Conservation (phyloP, 306 rosid species). For the Fragaria nilgerrensis region DNA sequence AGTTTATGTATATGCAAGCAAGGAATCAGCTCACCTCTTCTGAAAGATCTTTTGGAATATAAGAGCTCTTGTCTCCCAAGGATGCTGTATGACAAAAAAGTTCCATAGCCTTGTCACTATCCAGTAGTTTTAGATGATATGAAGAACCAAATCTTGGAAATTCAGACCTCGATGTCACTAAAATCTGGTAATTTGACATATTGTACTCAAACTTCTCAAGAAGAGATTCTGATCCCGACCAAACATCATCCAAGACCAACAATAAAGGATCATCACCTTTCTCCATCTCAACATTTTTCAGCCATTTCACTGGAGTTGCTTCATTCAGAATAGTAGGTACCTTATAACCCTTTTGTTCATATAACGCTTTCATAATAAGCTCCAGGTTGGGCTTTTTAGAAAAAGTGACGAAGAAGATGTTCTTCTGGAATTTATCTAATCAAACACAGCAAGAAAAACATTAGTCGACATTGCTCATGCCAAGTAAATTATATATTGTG, state of each 20-base stretch:
- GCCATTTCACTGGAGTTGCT: constrained; percentile 24
- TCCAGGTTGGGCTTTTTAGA: constrained; percentile 33
- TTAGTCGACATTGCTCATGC: no score
- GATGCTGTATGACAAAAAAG: constrained; percentile 39
- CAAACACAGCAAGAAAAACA: background rate
- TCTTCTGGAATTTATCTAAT: constrained; percentile 38
- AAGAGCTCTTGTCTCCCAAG: constrained; percentile 11
- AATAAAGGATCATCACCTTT: background rate
- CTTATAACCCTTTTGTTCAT: background rate
- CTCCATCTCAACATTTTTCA: constrained; percentile 9
- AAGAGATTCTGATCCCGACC: background rate
- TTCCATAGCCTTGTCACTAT: constrained; percentile 29
- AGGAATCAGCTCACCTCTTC: constrained; percentile 31
- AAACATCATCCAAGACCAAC: constrained; percentile 6
- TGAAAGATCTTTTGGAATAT: constrained; percentile 7
- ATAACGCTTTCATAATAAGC: constrained; percentile 33
- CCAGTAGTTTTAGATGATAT: constrained; percentile 32
- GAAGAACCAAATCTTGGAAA: constrained; percentile 28
- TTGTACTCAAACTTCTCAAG: constrained; percentile 39
- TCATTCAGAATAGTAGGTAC: constrained; percentile 29
- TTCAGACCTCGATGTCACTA: background rate
- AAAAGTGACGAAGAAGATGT: constrained; percentile 36
- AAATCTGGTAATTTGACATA: constrained; percentile 36
- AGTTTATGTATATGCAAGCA: no score
- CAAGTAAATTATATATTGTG: no score